Evolutionary conservation across 2,329 filamentous ascomycete species (phyloP), one percentile per base, ranked within the genome.

Genomic region (Chaetomiaceae sp.): DNA sequence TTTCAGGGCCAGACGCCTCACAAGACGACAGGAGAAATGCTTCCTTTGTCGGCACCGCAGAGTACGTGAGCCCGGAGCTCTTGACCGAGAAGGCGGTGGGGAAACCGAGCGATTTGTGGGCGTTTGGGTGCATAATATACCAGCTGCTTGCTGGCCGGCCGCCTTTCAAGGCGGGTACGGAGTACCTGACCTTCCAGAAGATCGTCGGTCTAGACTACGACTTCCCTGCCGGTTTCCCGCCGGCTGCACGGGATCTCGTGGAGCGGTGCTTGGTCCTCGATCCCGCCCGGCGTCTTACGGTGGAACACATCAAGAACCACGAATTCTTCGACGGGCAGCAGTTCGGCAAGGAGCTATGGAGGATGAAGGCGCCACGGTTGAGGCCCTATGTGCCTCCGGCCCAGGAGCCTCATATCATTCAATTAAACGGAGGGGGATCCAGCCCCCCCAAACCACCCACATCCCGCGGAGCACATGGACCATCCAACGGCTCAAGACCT

Each of bases 11-110:
- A 49, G 23, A 46, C 27, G 49, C 43, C 40, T 43, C 52, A 4
- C 84, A 89, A 39, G 82, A 86, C 46, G 82, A 83, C 58, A 53
- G 57, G 35, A 81, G 90, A 58, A 90, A 92, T 12, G 89, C 89
- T 31, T 99, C 93, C 0, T 99, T 99, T 66, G 93, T 99, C 37
- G 93, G 93, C 33, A 99, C 93, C 0, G 93, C 93, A 10, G 93
- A 99, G 68, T 99, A 99, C 63, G 93, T 99, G 60, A 97, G 93
- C 64, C 93, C 93, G 0, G 93, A 99, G 67, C 77, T 99, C n/a
- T 75, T 99, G 48, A 96, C 89, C 25, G 90, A 96, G 64, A 97
- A 97, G 73, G 95, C 88, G 63, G 93, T 92, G 17, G 96, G 92
- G 74, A 99, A 97, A 71, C 89, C 92, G 38, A 97, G 93, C 68